phyloP scores from a whole-genome alignment of 305 asterid genomes.

The Solanum hybrid region DNA sequence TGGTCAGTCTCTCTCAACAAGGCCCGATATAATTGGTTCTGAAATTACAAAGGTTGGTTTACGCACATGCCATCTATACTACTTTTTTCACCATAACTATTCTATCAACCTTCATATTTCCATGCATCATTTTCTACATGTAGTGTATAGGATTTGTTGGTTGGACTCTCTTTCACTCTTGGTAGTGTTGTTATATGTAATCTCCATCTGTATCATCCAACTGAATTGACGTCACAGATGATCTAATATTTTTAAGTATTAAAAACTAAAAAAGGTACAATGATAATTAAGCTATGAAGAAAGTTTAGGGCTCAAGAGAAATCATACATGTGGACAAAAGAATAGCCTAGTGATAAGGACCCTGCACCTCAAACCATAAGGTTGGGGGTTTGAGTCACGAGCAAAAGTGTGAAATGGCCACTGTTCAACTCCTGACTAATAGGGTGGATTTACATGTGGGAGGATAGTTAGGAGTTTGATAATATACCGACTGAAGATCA shows the following conservation, averaged over 20 bases:
- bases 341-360: background rate
- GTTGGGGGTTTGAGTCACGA: background rate
- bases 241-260: background rate
- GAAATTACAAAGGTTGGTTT: conserved; percentile 68
- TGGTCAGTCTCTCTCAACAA: conserved; percentile 96
- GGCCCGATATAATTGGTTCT: conserved; percentile 87
- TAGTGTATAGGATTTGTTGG: background rate
- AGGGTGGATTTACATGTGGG: background rate
- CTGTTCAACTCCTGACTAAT: background rate
- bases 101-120: background rate
- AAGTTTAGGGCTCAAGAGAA: background rate
- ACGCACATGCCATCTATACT: conserved; percentile 5
- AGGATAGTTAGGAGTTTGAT: background rate
- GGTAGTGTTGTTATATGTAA: conserved; percentile 3
- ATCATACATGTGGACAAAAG: background rate
- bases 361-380: background rate
- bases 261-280: background rate
- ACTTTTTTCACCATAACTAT: background rate
- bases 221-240: background rate
- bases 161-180: background rate
- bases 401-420: background rate
- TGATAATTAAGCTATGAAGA: background rate
- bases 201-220: background rate
- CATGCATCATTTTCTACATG: background rate
- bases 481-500: background rate